Evolutionary conservation across 2,329 filamentous ascomycete species (phyloP), one percentile per base, ranked within the genome.

Genomic region (Xylariaceae sp.): DNA sequence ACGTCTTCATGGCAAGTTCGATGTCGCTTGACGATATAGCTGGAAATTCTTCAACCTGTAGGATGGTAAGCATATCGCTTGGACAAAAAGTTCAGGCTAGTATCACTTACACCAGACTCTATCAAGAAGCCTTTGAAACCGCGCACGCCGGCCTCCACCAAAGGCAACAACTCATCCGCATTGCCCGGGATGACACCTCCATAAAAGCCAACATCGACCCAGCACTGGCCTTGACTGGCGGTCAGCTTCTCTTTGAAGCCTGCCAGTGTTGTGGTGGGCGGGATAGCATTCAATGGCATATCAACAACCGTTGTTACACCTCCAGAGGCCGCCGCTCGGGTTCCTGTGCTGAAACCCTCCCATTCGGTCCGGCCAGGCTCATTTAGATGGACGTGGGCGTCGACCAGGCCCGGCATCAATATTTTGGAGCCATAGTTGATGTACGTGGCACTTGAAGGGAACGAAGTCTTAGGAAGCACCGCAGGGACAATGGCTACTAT

Each of bases 201-300:
- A 68, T 97, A 97, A 72, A 99, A 97, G 31, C 91, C 94, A n/a
- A 97, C 92, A 64, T 97, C 94, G 22, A 97, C 90, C 93, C 93
- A 99, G 73, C 93, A 96, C 73, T 97, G 88, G 33, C 89, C 90
- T 55, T 82, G 73, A 39, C 90, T 90, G 19, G 94, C 94, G 28
- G 82, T 81, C 43, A 96, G 77, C 77, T 99, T 99, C 75, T 90
- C 88, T 56, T 87, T 78, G 60, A 99, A 81, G 6, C 88, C 90
- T 16, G 78, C 76, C 3, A 97, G 79, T 0, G 93, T 97, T 10
- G 93, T 97, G 0, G 94, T 99, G 0, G 94, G 94, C 34, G 94
- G 94, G 48, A 99, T 96, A 45, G 93, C 91, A 73, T 99, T 99
- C 56, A 97, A 73, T 33, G 94, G 94, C 94, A 99, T 99, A 72